Evolutionary conservation across 768 basidiomycete genomes (phyloP), one percentile per base, ranked within the genome.

Genomic region (Hemileccinum impolitum): DNA sequence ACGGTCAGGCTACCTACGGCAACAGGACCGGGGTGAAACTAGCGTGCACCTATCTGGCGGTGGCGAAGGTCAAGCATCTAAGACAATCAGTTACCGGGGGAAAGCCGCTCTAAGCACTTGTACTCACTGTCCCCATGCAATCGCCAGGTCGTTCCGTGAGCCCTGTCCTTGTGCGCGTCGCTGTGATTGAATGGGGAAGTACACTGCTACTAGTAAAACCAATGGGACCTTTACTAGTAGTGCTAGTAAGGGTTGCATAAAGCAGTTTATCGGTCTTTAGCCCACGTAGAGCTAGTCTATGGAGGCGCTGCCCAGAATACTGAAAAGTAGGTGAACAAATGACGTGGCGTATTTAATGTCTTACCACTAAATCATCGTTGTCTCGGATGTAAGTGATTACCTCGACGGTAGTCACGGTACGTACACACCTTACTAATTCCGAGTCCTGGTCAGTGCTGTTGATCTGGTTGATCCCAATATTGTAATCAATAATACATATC

Each of bases 11-110:
- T 15, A 21, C 23, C 47, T 21, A 46, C 37, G 43, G 37, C 48
- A 44, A 37, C 39, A 25, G 30, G 37, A 39, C 45, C 52, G 37
- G 52, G 11, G 54, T 62, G 60, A 62, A 38, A 62, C 60, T 35
- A 41, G 42, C 18, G 38, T 35, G n/a, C 32, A 35, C 30, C 31
- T 25, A 39, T 42, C 15, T 26, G 38, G 39, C 18, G 25, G 50
- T 45, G 58, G 53, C 48, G 46, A 46, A 10, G 21, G 37, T 19
- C 39, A 43, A 31, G 25, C 35, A 35, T 47, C 49, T 7, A 47
- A 37, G 39, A 51, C 26, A 38, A n/a, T 28, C 18, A 41, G 35
- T 30, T 37, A 23, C 46, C 30, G 23, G 18, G 35, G 23, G 23
- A 23, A 23, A 23, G 23, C 23, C 6, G 23, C 6, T 23, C 23